Conservation (phyloP, 495 filamentous ascomycete species). For the Aspergillus bertholletiae region DNA sequence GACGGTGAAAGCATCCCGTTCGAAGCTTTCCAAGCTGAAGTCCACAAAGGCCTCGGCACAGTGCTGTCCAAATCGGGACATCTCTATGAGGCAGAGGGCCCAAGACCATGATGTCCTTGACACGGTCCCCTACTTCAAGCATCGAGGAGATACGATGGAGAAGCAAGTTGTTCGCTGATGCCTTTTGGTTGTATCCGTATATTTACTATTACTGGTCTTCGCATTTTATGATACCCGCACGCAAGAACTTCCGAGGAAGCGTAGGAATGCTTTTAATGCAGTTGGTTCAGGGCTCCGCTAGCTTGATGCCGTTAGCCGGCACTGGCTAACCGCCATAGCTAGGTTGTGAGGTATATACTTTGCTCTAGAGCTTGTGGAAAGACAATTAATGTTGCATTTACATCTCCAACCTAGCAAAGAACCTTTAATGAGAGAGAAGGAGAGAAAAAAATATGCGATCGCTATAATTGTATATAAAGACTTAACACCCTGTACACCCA, state of each 20-base stretch:
- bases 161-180: not conserved
- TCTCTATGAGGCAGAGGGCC: constrained; percentile 69
- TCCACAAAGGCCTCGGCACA: constrained; percentile 81
- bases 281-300: constrained; percentile 7
- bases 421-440: no score
- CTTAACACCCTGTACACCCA: not conserved
- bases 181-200: constrained; percentile 8
- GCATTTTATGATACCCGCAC: constrained; percentile 35
- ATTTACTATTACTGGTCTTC: constrained; percentile 8
- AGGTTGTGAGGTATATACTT: no score
- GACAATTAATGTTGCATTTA: no score
- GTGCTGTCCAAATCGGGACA: constrained; percentile 68
- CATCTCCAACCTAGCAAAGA: no score
- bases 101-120: constrained; percentile 16
- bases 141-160: not conserved
- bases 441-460: not conserved
- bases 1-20: constrained; percentile 88
- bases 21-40: constrained; percentile 83
- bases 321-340: not conserved
- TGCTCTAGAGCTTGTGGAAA: not conserved
- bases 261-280: constrained; percentile 15
- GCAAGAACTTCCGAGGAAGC: constrained; percentile 23
- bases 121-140: not conserved
- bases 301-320: not conserved
- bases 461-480: not conserved